Evolutionary conservation across 2,329 filamentous ascomycete species (phyloP).

Genomic region (Botryotinia calthae): DNA sequence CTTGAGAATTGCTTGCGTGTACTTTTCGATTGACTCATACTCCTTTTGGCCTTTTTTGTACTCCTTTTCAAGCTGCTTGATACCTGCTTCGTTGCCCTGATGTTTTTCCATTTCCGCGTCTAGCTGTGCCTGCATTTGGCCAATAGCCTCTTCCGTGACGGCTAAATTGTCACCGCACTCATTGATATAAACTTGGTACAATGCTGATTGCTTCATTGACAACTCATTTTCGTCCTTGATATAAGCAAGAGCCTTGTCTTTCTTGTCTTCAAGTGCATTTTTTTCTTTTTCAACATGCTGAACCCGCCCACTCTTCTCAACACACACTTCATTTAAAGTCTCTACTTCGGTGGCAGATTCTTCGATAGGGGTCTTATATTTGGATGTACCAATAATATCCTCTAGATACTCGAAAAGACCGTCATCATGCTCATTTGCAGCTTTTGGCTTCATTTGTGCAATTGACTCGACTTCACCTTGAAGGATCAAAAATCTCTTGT

Average conservation of each 20-base stretch:
- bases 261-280: slow-evolving; percentile 89
- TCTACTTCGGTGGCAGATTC: slow-evolving; percentile 90
- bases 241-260: slow-evolving; percentile 86
- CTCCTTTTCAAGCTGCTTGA: slow-evolving; percentile 82
- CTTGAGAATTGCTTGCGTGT: slow-evolving; percentile 74
- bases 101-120: slow-evolving; percentile 89
- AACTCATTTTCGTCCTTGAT: slow-evolving; percentile 93
- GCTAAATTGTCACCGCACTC: slow-evolving; percentile 86
- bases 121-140: slow-evolving; percentile 84
- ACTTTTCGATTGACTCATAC: slow-evolving; percentile 78
- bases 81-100: slow-evolving; percentile 81
- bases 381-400: slow-evolving; percentile 97
- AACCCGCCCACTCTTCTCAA: slow-evolving; percentile 92
- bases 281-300: slow-evolving; percentile 98
- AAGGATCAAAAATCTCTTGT: slow-evolving; percentile 95
- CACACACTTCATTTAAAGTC: slow-evolving; percentile 86
- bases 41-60: slow-evolving; percentile 82
- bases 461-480: slow-evolving; percentile 99
- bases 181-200: slow-evolving; percentile 88
- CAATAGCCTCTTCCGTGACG: slow-evolving; percentile 85
- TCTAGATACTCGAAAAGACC: slow-evolving; percentile 95
- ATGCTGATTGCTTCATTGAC: slow-evolving; percentile 78
- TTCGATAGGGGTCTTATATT: slow-evolving; percentile 96
- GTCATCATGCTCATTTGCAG: slow-evolving; percentile 91
- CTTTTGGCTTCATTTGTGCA: slow-evolving; percentile 98